phyloP scores from a whole-genome alignment of 306 rosid species.

The Vigna trinervia region DNA sequence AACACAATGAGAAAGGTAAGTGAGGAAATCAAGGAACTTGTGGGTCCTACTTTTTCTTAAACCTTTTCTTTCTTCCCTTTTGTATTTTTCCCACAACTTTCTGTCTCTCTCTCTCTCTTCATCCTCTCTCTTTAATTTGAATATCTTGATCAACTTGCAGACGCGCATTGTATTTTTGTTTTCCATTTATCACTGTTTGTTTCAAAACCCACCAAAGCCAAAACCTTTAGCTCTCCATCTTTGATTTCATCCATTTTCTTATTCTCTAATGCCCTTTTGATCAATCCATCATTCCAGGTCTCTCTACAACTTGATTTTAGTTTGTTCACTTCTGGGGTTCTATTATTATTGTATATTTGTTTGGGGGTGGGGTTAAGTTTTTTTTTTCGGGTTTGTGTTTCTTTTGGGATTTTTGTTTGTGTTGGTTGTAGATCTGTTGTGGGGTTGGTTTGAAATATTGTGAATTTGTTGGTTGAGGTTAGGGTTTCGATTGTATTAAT shows the following conservation, averaged over 20 bases:
- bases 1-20: background rate
- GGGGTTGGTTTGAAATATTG: constrained; percentile 28
- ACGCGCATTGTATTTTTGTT: constrained; percentile 52
- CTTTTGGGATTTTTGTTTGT: constrained; percentile 15
- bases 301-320: background rate
- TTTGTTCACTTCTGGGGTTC: background rate
- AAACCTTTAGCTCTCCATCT: background rate
- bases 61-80: constrained; percentile 9
- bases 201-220: constrained; percentile 37
- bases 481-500: constrained; percentile 46
- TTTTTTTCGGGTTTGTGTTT: background rate
- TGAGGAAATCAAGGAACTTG: constrained; percentile 9
- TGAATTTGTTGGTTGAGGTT: constrained; percentile 34
- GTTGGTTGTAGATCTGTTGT: constrained; percentile 43
- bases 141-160: constrained; percentile 43
- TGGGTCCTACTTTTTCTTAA: constrained; percentile 5
- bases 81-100: constrained; percentile 52
- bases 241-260: background rate
- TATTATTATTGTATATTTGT: background rate
- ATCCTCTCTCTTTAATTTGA: constrained; percentile 67
- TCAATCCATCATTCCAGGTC: constrained; percentile 46
- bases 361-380: background rate
- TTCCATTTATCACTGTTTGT: constrained; percentile 34
- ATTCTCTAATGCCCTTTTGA: constrained; percentile 42
- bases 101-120: constrained; percentile 31